phyloP scores from a whole-genome alignment of 73 alveolate species.

The Tetrahymena thermophila region DNA sequence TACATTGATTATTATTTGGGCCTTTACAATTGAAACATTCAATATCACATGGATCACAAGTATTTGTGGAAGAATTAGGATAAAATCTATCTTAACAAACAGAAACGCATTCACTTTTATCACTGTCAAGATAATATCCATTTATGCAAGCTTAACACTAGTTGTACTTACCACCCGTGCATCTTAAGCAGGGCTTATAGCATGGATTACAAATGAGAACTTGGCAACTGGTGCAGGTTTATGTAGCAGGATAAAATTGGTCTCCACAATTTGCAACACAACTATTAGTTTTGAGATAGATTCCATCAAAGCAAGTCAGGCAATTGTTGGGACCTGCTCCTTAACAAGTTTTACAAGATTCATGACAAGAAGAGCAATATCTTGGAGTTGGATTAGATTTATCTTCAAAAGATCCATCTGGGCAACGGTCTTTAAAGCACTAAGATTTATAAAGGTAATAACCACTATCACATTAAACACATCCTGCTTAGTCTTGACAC shows the following conservation, averaged over 20 bases:
- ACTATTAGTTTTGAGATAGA: not conserved
- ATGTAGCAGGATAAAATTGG: not conserved
- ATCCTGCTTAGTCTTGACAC: not conserved
- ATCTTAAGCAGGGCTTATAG: not conserved
- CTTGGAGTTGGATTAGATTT: not conserved
- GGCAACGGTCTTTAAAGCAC: not conserved
- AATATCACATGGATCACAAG: not conserved
- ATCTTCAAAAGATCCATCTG: not conserved
- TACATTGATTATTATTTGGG: not conserved
- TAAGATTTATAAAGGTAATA: not conserved
- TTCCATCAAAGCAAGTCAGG: not conserved
- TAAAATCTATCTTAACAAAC: not conserved
- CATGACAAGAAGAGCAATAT: not conserved
- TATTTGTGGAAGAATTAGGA: not conserved
- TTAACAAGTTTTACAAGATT: not conserved
- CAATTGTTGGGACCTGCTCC: not conserved
- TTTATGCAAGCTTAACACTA: not conserved
- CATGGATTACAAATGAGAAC: not conserved
- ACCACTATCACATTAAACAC: not conserved
- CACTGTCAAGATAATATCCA: not conserved
- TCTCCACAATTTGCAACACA: not conserved
- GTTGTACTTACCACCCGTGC: not conserved
- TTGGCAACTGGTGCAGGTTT: not conserved
- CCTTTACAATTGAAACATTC: not conserved
- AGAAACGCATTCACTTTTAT: not conserved